These are phyloP conservation scores for Zygosaccharomyces siamensis DNA, from an alignment of 805 yeast species.

Conservation along the genomic window DNA sequence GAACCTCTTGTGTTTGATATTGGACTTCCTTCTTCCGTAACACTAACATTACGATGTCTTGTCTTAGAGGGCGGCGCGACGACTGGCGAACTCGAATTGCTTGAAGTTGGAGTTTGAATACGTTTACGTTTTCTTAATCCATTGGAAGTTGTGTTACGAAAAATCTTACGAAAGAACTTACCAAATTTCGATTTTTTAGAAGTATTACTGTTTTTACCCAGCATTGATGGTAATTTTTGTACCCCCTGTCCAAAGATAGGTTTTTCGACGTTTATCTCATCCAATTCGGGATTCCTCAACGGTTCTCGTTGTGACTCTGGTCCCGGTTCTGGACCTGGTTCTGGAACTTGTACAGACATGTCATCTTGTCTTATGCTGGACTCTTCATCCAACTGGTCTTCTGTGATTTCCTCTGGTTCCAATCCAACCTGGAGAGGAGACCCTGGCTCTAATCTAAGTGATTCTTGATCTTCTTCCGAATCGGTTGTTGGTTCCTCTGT, in stretches of 20 bases:
- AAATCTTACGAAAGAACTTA: background rate
- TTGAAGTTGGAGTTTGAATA: constrained; percentile 1
- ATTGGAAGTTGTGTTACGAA: background rate
- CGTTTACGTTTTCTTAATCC: constrained; percentile 11
- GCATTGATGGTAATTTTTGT: background rate
- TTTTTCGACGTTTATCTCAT: background rate
- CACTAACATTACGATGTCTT: constrained; percentile 3
- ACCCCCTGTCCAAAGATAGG: background rate
- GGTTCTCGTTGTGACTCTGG: background rate
- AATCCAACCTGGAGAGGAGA: background rate
- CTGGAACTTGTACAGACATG: no score
- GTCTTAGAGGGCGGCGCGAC: constrained; percentile 1
- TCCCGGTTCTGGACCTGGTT: background rate
- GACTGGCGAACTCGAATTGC: constrained; percentile 1
- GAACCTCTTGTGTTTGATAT: background rate
- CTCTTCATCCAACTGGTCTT: background rate
- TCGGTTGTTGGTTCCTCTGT: background rate
- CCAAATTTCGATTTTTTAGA: constrained; percentile 2
- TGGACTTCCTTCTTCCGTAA: constrained; percentile 3
- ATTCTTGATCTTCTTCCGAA: background rate
- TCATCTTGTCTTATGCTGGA: no score
- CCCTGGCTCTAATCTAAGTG: background rate
- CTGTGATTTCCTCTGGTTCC: background rate
- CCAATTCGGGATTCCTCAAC: background rate
- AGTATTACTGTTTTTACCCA: background rate